phyloP scores from a whole-genome alignment of 2,329 filamentous ascomycete species.

The Parastagonospora nodorum region DNA sequence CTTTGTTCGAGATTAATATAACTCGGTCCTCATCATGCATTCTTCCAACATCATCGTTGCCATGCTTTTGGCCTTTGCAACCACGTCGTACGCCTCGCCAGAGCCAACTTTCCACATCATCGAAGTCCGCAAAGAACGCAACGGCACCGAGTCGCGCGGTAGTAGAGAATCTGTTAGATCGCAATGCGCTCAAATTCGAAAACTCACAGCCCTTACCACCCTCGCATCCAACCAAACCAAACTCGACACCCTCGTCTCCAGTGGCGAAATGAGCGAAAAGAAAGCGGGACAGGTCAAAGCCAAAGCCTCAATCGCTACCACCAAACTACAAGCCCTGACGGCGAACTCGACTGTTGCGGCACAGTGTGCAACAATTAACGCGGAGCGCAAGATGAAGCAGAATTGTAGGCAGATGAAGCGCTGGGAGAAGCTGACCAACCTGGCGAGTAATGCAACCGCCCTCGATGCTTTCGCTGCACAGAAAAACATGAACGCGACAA shows the following conservation, averaged over 20 bases:
- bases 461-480: constrained; percentile 25
- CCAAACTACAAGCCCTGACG: constrained; percentile 25
- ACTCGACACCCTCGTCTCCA: constrained; percentile 28
- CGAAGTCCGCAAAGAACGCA: constrained; percentile 25
- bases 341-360: constrained; percentile 32
- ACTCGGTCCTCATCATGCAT: constrained; percentile 17
- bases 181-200: constrained; percentile 27
- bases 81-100: constrained; percentile 19
- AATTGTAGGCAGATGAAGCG: constrained; percentile 31
- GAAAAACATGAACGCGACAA: constrained; percentile 27
- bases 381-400: constrained; percentile 21
- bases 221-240: constrained; percentile 37
- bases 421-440: constrained; percentile 22
- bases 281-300: constrained; percentile 31
- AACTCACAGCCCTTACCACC: constrained; percentile 25
- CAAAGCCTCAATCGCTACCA: constrained; percentile 29
- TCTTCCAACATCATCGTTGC: constrained; percentile 18
- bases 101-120: constrained; percentile 6
- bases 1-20: background rate
- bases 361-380: constrained; percentile 31
- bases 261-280: constrained; percentile 25
- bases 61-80: constrained; percentile 23
- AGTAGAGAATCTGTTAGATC: constrained; percentile 18
- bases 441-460: constrained; percentile 34
- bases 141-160: constrained; percentile 12